phyloP scores from a whole-genome alignment of 305 asterid species.

The Ajuga reptans region DNA sequence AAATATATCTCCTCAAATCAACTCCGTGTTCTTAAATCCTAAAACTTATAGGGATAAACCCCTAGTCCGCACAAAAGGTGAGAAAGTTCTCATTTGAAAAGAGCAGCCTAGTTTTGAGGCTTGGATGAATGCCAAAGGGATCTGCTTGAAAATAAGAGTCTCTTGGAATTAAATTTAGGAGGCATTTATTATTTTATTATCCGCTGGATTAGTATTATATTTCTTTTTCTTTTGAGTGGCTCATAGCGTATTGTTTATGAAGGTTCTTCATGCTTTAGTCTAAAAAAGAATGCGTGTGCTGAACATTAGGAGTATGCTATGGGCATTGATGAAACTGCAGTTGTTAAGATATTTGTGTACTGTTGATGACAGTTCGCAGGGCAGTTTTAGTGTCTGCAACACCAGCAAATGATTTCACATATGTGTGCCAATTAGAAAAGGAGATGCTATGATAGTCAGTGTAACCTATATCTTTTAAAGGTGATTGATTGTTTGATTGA shows the following conservation, averaged over 20 bases:
- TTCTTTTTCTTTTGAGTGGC: neutral
- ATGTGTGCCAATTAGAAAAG: neutral
- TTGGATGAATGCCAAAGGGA: neutral
- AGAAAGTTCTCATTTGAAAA: neutral
- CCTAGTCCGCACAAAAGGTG: neutral
- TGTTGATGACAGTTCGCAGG: neutral
- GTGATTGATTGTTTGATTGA: neutral
- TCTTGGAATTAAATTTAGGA: neutral
- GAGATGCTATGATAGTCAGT: neutral
- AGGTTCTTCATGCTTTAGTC: constrained; percentile 5
- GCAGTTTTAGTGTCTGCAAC: neutral
- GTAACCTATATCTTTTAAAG: neutral
- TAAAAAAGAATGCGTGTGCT: neutral
- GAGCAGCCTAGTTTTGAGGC: neutral
- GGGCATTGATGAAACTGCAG: neutral
- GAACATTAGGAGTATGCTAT: neutral
- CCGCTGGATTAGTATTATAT: neutral
- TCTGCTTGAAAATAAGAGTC: neutral
- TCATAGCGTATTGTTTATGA: neutral
- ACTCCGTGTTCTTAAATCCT: neutral
- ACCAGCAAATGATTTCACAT: neutral
- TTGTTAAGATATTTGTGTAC: neutral
- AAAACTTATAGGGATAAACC: constrained; percentile 6
- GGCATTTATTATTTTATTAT: neutral
- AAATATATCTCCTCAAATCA: neutral